These are phyloP conservation scores for Epichloe gansuensis DNA, from an alignment of 2,329 filamentous ascomycete species.

Conservation along the genomic window DNA sequence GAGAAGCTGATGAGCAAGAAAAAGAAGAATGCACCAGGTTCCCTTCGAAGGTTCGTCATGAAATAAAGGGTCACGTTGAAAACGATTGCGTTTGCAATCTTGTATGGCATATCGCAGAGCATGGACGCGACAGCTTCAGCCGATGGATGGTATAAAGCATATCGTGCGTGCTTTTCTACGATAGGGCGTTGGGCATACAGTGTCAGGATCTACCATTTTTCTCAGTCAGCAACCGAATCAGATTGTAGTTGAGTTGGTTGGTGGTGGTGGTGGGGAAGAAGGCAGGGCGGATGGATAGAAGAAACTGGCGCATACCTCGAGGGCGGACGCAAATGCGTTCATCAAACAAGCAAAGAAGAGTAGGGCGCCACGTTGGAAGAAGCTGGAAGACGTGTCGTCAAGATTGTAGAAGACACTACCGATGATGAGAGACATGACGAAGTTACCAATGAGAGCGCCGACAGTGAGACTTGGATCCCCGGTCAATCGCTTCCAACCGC, in stretches of 20 bases:
- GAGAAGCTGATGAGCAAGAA: conserved; percentile 66
- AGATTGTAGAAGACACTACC: conserved; percentile 73
- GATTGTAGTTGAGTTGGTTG: background rate
- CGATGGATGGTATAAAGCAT: conserved; percentile 80
- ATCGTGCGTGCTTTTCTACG: conserved; percentile 78
- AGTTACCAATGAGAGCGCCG: conserved; percentile 57
- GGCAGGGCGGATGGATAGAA: background rate
- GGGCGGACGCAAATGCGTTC: conserved; percentile 69
- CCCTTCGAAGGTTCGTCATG: conserved; percentile 67
- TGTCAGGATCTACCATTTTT: conserved; percentile 50
- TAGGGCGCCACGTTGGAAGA: conserved; percentile 66
- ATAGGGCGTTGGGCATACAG: conserved; percentile 83
- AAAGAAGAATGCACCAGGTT: conserved; percentile 70
- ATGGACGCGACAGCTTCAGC: conserved; percentile 82
- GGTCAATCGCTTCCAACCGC: conserved; percentile 63
- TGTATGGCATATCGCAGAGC: conserved; percentile 76
- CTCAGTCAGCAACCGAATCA: background rate
- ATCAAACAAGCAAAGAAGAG: conserved; percentile 81
- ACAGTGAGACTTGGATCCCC: conserved; percentile 67
- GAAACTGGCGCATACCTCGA: conserved; percentile 41
- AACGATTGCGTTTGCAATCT: conserved; percentile 52
- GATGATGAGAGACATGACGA: conserved; percentile 64
- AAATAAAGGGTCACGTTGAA: conserved; percentile 82
- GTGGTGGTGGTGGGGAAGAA: background rate
- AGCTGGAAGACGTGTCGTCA: conserved; percentile 49